phyloP scores from a whole-genome alignment of 768 basidiomycete genomes.

The Myochromella boudieri region DNA sequence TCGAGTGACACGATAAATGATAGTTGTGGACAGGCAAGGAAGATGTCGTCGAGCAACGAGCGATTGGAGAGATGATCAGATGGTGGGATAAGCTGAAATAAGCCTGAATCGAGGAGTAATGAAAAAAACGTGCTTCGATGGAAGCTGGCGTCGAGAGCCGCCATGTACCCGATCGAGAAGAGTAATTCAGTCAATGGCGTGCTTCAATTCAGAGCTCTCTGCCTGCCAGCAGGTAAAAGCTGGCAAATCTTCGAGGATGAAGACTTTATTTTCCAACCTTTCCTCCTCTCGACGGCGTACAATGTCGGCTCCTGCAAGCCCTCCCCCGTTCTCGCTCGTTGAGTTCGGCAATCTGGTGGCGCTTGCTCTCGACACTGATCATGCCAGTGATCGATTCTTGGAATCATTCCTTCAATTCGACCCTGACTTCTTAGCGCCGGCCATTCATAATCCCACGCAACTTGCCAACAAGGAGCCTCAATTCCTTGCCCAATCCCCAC shows the following conservation, averaged over 20 bases:
- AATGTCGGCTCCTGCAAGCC: slow-evolving; percentile 4
- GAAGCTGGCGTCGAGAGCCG: not conserved
- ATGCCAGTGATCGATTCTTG: slow-evolving; percentile 16
- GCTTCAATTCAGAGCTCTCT: not conserved
- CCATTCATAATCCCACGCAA: slow-evolving; percentile 1
- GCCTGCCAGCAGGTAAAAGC: too few relatives aligned
- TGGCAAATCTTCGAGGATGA: too few relatives aligned
- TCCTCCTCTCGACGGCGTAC: slow-evolving; percentile 2
- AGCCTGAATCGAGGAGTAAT: slow-evolving; percentile 3
- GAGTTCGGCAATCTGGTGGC: slow-evolving; percentile 23
- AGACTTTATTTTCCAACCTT: not conserved
- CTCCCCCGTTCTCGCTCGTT: slow-evolving; percentile 17
- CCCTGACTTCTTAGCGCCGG: slow-evolving; percentile 14
- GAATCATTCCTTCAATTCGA: slow-evolving; percentile 18
- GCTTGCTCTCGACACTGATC: slow-evolving; percentile 15
- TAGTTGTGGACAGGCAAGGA: slow-evolving; percentile 6
- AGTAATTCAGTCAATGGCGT: not conserved
- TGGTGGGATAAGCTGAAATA: slow-evolving; percentile 2
- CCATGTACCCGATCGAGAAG: not conserved
- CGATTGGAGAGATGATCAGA: slow-evolving; percentile 1
- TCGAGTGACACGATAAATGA: not conserved
- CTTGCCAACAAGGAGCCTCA: not conserved
- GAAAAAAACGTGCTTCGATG: not conserved
- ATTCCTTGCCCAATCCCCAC: not conserved
- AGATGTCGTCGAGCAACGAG: not conserved